Conservation (phyloP, 73 alveolate genomes). For the Vitrella brassicaformis region DNA sequence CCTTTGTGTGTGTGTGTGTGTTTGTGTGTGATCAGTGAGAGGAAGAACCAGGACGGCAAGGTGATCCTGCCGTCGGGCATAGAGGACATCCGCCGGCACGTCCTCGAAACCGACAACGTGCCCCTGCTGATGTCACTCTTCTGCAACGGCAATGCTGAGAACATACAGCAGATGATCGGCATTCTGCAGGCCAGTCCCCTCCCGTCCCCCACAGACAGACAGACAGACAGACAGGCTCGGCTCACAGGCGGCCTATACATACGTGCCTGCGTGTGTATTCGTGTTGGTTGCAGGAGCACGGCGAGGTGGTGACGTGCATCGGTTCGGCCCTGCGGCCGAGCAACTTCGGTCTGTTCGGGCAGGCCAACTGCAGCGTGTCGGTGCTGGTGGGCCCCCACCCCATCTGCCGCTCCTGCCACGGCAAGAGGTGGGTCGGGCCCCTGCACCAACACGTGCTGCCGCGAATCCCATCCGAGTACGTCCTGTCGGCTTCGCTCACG, state of each 20-base stretch:
- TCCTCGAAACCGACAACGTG: constrained; percentile 35
- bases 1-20: too few species aligned
- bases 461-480: too few species aligned
- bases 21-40: constrained; percentile 27
- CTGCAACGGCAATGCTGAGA: constrained; percentile 38
- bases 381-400: constrained; percentile 35
- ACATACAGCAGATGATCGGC: constrained; percentile 39
- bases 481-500: constrained; percentile 3
- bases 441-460: not conserved
- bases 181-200: constrained; percentile 28
- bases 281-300: constrained; percentile 46
- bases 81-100: constrained; percentile 40
- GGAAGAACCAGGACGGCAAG: constrained; percentile 28
- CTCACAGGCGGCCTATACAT: too few species aligned
- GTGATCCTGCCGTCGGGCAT: constrained; percentile 48
- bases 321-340: constrained; percentile 40
- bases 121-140: constrained; percentile 49
- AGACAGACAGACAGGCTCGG: too few species aligned
- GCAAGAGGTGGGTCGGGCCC: constrained; percentile 11
- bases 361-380: constrained; percentile 35
- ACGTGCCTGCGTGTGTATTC: too few species aligned
- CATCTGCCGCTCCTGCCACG: constrained; percentile 35
- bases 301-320: constrained; percentile 47
- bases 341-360: constrained; percentile 36
- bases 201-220: too few species aligned